Conservation (phyloP, 805 yeast species). For the Kazachstania kunashirensis region DNA sequence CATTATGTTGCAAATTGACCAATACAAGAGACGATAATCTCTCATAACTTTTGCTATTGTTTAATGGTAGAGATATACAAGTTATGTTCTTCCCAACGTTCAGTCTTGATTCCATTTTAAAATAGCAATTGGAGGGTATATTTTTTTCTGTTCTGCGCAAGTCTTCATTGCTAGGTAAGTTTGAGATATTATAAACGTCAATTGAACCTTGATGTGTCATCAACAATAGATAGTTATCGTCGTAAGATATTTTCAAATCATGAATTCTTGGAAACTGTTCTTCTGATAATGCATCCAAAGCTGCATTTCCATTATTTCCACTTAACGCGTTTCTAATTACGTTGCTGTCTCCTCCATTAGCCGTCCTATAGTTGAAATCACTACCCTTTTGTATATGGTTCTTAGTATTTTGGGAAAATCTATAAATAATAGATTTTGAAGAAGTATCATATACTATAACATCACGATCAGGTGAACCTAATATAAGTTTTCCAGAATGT, state of each 20-base stretch:
- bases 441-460: constrained; percentile 38
- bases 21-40: constrained; percentile 33
- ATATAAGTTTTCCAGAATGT: constrained; percentile 39
- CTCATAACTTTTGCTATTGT: background rate
- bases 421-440: constrained; percentile 15
- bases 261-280: constrained; percentile 43
- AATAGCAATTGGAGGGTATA: background rate
- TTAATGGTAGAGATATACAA: constrained; percentile 46
- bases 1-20: constrained; percentile 63
- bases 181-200: constrained; percentile 45
- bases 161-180: constrained; percentile 17
- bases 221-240: constrained; percentile 51
- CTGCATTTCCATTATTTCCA: background rate
- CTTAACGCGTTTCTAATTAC: background rate
- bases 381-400: background rate
- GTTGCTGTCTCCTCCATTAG: background rate
- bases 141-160: constrained; percentile 12
- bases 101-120: constrained; percentile 36
- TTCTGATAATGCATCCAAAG: background rate
- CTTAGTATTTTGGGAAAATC: constrained; percentile 20
- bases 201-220: constrained; percentile 56
- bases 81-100: constrained; percentile 51
- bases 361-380: background rate
- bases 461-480: constrained; percentile 72
- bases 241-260: constrained; percentile 57